Conservation (phyloP, 2,329 filamentous ascomycete genomes). For the Phialophora verrucosa region DNA sequence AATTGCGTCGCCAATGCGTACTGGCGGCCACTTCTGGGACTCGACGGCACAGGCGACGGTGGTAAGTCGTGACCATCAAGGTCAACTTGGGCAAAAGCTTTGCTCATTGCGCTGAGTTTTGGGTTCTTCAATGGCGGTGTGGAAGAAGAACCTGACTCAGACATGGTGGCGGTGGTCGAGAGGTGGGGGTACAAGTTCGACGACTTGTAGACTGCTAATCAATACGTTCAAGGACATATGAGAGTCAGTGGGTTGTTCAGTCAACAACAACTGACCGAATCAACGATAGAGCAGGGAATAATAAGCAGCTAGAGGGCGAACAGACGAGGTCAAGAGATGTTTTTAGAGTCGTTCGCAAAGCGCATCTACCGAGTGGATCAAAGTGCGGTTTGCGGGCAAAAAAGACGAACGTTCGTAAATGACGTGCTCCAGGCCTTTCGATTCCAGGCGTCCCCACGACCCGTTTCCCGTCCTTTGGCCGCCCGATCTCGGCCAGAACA, state of each 20-base stretch:
- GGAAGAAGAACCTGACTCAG: constrained; percentile 40
- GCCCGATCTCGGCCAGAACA: not conserved
- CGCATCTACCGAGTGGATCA: constrained; percentile 22
- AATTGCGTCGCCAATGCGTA: constrained; percentile 96
- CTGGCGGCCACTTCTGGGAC: constrained; percentile 80
- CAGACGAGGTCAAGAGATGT: not conserved
- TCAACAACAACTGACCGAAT: constrained; percentile 1
- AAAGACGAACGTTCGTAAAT: constrained; percentile 15
- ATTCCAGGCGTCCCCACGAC: constrained; percentile 1
- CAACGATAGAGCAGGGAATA: not conserved
- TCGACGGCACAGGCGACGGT: constrained; percentile 91
- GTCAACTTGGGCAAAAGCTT: constrained; percentile 69
- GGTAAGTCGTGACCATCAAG: constrained; percentile 83
- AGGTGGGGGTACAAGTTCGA: constrained; percentile 39
- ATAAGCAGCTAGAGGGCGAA: constrained; percentile 7
- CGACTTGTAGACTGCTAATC: constrained; percentile 39
- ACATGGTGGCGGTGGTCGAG: constrained; percentile 35
- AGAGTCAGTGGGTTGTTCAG: constrained; percentile 14
- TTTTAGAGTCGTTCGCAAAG: constrained; percentile 8
- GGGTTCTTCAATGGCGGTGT: constrained; percentile 39
- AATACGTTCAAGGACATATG: constrained; percentile 41
- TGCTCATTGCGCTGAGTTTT: constrained; percentile 48
- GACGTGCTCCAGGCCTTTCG: constrained; percentile 22
- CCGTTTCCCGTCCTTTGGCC: constrained; percentile 5
- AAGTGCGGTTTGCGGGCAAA: constrained; percentile 17